Conservation (phyloP, 345 rosid species). For the Ceriops decandra region DNA sequence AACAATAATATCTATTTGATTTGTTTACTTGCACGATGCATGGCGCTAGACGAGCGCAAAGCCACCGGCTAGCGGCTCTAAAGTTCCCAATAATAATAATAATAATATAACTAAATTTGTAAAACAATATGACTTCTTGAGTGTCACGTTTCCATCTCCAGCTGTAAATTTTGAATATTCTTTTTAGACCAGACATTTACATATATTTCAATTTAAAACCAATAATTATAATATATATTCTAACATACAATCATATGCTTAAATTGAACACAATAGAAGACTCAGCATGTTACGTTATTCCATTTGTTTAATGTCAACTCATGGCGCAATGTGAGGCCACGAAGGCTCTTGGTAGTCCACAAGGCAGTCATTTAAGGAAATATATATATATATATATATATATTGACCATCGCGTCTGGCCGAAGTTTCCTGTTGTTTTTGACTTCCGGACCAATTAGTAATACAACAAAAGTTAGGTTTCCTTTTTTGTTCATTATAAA, state of each 20-base stretch:
- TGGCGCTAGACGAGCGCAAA: too few species aligned
- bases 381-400: too few species aligned
- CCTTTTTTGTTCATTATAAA: not conserved
- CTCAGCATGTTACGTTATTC: not conserved
- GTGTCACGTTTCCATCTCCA: not conserved
- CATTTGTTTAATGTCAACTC: not conserved
- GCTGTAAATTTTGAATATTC: not conserved
- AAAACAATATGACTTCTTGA: not conserved
- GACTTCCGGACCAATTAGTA: not conserved
- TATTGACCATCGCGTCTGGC: too few species aligned
- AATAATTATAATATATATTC: not conserved
- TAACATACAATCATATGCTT: not conserved
- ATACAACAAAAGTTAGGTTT: slow-evolving; percentile 1
- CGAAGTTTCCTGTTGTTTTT: not conserved
- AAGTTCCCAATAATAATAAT: too few species aligned
- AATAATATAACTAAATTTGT: not conserved
- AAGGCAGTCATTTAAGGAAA: not conserved
- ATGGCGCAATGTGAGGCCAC: slow-evolving; percentile 14
- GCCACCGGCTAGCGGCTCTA: too few species aligned
- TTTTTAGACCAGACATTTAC: too few species aligned
- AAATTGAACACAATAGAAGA: not conserved
- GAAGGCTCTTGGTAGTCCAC: slow-evolving; percentile 1
- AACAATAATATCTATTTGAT: too few species aligned
- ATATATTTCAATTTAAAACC: too few species aligned
- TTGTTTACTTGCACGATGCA: too few species aligned